Percentiles rank a stretch among this genome's conserved stretches.
Conservation (phyloP, 2,329 filamentous ascomycete species). For the Calonectria pseudoturangicola region DNA sequence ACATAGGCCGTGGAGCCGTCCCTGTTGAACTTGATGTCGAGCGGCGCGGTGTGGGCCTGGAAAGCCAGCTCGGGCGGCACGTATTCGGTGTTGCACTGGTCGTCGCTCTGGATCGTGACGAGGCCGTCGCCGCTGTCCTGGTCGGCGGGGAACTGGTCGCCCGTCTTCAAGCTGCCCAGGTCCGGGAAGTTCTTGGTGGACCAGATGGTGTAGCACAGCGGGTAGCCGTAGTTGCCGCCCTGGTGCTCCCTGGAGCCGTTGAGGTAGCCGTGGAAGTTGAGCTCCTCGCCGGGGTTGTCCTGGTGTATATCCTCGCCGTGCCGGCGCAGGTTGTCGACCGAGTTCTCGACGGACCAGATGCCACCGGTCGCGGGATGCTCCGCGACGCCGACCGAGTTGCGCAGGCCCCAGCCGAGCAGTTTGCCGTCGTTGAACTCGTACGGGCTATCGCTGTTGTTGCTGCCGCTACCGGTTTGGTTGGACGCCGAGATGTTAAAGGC, state of each 20-base stretch:
- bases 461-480: slow-evolving; percentile 34
- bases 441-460: slow-evolving; percentile 45
- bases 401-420: slow-evolving; percentile 80
- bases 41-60: slow-evolving; percentile 80
- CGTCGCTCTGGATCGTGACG: slow-evolving; percentile 63
- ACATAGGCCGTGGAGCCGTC: slow-evolving; percentile 77
- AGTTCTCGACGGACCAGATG: slow-evolving; percentile 81
- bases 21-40: slow-evolving; percentile 81
- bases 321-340: slow-evolving; percentile 77
- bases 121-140: slow-evolving; percentile 52
- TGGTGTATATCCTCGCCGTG: slow-evolving; percentile 76
- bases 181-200: slow-evolving; percentile 67
- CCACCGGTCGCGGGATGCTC: slow-evolving; percentile 74
- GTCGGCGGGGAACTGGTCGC: slow-evolving; percentile 68
- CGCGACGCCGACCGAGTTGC: slow-evolving; percentile 83
- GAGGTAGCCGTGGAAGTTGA: slow-evolving; percentile 82
- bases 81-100: slow-evolving; percentile 64
- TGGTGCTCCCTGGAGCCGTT: slow-evolving; percentile 56
- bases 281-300: slow-evolving; percentile 83
- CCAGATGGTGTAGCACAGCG: slow-evolving; percentile 81
- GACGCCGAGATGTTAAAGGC: slow-evolving; percentile 68
- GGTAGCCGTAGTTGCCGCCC: slow-evolving; percentile 81
- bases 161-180: slow-evolving; percentile 63
- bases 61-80: slow-evolving; percentile 74
- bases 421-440: slow-evolving; percentile 69